These are phyloP conservation scores for Ciborinia camelliae DNA, from an alignment of 2,329 filamentous ascomycete genomes.

Conservation along the genomic window DNA sequence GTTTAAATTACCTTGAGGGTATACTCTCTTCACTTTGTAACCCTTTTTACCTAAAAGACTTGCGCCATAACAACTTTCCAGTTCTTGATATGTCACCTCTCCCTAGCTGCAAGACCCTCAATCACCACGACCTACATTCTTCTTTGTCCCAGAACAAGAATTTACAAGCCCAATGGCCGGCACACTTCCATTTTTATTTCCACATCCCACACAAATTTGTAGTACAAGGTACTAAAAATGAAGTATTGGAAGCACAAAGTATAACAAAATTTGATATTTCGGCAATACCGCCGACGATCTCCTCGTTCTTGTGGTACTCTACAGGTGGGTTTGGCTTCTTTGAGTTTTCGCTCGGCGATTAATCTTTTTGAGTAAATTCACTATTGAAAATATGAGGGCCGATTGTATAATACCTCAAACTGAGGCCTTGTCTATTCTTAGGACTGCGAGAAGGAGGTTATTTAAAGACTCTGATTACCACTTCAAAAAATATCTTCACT, in stretches of 20 bases:
- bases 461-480: neutral
- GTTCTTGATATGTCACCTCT: neutral
- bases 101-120: neutral
- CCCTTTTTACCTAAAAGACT: no score
- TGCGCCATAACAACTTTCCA: no score
- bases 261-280: constrained; percentile 1
- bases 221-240: neutral
- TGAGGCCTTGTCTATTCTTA: no score
- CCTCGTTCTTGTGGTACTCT: neutral
- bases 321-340: neutral
- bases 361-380: no score
- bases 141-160: neutral
- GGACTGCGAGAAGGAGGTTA: neutral
- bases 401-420: neutral
- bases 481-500: neutral
- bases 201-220: neutral
- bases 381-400: constrained; percentile 1
- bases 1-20: no score
- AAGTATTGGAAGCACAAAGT: neutral
- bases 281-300: neutral
- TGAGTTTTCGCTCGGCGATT: neutral
- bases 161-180: neutral
- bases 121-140: neutral
- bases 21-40: no score
- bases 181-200: neutral